These are phyloP conservation scores for Aspergillus wentii DNA, from an alignment of 495 filamentous ascomycete genomes.

Conservation along the genomic window DNA sequence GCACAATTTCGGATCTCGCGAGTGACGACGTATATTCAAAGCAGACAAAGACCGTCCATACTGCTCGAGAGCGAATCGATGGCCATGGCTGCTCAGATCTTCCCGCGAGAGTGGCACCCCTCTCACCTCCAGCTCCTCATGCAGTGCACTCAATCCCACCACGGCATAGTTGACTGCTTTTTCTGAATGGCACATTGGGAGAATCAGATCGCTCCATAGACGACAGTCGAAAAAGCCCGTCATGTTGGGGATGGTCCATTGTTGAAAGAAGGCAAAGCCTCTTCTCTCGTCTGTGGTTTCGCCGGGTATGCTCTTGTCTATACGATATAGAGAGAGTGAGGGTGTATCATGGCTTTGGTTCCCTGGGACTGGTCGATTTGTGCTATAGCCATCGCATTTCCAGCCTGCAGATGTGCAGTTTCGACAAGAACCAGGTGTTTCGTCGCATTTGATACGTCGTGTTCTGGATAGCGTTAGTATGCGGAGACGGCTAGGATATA, in stretches of 20 bases:
- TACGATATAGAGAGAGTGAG: no score
- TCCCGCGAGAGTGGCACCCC: conserved; percentile 9
- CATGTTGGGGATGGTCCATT: conserved; percentile 34
- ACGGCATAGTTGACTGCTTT: conserved; percentile 48
- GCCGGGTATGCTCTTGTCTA: not conserved
- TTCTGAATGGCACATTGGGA: conserved; percentile 40
- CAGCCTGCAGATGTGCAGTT: conserved; percentile 13
- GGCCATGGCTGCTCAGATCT: conserved; percentile 9
- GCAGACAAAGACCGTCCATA: conserved; percentile 9
- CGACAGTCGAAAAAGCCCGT: conserved; percentile 36
- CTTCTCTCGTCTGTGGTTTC: conserved; percentile 11
- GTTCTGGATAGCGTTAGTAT: conserved; percentile 5
- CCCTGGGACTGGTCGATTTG: not conserved
- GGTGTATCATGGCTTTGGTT: no score
- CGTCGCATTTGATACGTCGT: conserved; percentile 19
- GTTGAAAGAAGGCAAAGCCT: conserved; percentile 32
- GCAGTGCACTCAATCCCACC: conserved; percentile 41
- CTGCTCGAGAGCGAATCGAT: conserved; percentile 18
- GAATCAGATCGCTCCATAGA: conserved; percentile 44
- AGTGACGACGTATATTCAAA: conserved; percentile 10
- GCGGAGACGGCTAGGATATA: not conserved
- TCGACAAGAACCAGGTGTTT: conserved; percentile 13
- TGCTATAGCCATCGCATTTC: conserved; percentile 18
- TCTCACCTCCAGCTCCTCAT: conserved; percentile 22
- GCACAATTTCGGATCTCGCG: conserved; percentile 13